Evolutionary conservation across 176 grass and related monocot genomes (phyloP).

Genomic region (Zizania latifolia): DNA sequence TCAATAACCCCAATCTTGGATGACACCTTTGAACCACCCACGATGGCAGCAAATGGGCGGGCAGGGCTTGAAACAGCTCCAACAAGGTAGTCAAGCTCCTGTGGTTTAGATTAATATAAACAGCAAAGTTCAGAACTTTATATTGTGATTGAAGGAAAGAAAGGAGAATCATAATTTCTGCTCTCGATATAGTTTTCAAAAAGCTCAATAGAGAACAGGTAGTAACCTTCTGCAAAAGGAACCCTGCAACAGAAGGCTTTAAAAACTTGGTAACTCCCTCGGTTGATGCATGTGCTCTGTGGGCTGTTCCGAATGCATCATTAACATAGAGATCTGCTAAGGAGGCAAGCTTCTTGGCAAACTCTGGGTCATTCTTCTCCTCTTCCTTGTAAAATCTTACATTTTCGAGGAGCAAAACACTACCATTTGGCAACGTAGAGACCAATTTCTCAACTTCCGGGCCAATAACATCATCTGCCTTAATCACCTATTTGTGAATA

Average conservation of each 20-base stretch:
- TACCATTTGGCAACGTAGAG: conserved; percentile 34
- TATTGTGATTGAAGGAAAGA: background rate
- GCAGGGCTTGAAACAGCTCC: conserved; percentile 46
- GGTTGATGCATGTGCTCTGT: conserved; percentile 50
- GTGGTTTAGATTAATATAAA: conserved; percentile 13
- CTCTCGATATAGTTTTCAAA: background rate
- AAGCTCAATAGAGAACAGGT: background rate
- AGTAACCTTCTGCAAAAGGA: conserved; percentile 49
- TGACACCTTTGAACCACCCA: conserved; percentile 67
- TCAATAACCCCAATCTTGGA: conserved; percentile 52
- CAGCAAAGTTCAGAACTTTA: conserved; percentile 1
- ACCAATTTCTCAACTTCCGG: conserved; percentile 49
- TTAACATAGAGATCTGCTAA: conserved; percentile 48
- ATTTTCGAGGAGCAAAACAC: conserved; percentile 49
- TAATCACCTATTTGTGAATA: conserved; percentile 29
- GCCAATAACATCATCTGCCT: conserved; percentile 45
- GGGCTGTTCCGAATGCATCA: conserved; percentile 54
- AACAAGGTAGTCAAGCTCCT: conserved; percentile 62
- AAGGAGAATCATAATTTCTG: background rate
- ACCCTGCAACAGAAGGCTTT: conserved; percentile 48
- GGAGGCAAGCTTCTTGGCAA: conserved; percentile 49
- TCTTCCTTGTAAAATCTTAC: conserved; percentile 57
- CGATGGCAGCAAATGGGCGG: conserved; percentile 44
- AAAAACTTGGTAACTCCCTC: conserved; percentile 48
- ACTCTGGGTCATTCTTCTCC: conserved; percentile 52